phyloP scores from a whole-genome alignment of 192 early-diverging fungal species.

The Coemansia sp. region DNA sequence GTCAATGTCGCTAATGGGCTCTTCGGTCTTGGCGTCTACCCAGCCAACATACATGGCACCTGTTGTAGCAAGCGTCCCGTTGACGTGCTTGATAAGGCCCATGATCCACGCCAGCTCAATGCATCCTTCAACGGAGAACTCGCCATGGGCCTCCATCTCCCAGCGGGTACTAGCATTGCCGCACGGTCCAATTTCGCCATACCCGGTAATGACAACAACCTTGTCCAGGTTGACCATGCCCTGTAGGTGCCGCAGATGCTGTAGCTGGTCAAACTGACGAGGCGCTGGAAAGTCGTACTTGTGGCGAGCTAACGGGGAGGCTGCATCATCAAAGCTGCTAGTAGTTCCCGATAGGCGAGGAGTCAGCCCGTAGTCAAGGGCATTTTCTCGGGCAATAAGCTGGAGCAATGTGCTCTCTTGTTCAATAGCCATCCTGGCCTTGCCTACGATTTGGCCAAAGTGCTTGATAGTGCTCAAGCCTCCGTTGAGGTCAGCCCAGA shows the following conservation, averaged over 20 bases:
- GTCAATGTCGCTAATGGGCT: constrained; percentile 85
- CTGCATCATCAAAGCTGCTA: background rate
- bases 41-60: constrained; percentile 78
- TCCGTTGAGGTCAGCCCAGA: constrained; percentile 94
- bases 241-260: constrained; percentile 62
- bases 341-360: constrained; percentile 26
- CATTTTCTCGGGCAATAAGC: constrained; percentile 66
- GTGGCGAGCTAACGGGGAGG: constrained; percentile 11
- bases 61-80: constrained; percentile 74
- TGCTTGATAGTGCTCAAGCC: constrained; percentile 49
- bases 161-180: constrained; percentile 89
- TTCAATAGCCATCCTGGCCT: constrained; percentile 56
- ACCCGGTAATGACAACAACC: constrained; percentile 90
- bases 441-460: constrained; percentile 65
- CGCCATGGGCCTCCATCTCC: constrained; percentile 92
- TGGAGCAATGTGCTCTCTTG: constrained; percentile 69
- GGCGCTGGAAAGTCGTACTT: constrained; percentile 66
- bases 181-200: constrained; percentile 88
- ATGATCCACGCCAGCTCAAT: constrained; percentile 98
- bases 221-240: constrained; percentile 90
- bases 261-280: constrained; percentile 64
- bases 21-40: constrained; percentile 82
- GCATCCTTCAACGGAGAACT: constrained; percentile 59
- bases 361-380: constrained; percentile 69
- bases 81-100: constrained; percentile 89